Evolutionary conservation across 176 grass and related monocot species (phyloP).

Genomic region (Cymbopogon citratus): DNA sequence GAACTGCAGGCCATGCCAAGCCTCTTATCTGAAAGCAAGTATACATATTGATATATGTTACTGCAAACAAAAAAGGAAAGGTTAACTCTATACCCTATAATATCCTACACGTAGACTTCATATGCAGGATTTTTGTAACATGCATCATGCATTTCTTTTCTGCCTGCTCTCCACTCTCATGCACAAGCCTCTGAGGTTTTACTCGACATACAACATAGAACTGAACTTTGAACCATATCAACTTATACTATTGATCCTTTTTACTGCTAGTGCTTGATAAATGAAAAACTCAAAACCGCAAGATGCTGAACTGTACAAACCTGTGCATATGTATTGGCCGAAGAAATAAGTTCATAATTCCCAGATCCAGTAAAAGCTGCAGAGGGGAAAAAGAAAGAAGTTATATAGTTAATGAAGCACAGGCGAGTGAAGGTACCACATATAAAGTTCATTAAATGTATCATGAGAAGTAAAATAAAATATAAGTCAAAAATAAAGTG

Average conservation of each 20-base stretch:
- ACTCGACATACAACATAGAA: not conserved
- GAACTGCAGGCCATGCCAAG: conserved; percentile 95
- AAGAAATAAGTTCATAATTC: conserved; percentile 78
- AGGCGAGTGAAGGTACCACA: too few relatives aligned
- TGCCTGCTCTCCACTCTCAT: conserved; percentile 2
- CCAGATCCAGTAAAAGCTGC: conserved; percentile 81
- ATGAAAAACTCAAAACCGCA: not conserved
- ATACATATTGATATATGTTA: conserved; percentile 25
- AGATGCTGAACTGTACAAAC: conserved; percentile 34
- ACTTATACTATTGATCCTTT: not conserved
- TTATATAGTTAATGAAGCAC: conserved; percentile 13
- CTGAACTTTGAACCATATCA: not conserved
- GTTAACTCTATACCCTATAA: conserved; percentile 10
- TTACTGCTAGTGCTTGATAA: not conserved
- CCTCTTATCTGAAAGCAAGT: conserved; percentile 75
- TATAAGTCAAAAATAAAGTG: not conserved
- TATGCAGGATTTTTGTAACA: not conserved
- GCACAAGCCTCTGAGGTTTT: not conserved
- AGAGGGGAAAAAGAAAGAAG: not conserved
- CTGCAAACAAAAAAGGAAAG: conserved; percentile 1
- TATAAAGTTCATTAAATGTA: not conserved
- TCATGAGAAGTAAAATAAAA: not conserved
- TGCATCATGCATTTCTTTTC: not conserved
- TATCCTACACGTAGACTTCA: not conserved
- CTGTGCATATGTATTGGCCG: conserved; percentile 89